Percentiles rank a stretch among this genome's conserved stretches.
Evolutionary conservation across 169 alveolate genomes (phyloP).

Genomic region (Plasmodium berghei): DNA sequence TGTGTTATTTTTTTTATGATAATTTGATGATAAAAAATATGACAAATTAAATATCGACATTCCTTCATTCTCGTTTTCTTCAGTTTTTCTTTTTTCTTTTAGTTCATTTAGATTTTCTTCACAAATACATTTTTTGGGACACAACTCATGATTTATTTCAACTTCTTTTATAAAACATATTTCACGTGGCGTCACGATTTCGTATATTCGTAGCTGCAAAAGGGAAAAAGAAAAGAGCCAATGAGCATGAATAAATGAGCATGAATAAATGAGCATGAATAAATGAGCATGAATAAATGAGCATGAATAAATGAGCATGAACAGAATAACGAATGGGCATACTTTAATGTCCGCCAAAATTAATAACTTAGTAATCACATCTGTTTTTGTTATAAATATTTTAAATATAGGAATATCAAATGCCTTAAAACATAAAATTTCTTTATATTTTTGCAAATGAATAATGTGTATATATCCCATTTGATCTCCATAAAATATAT

Average conservation of each 20-base stretch:
- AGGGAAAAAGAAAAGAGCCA: not conserved
- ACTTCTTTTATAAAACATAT: conserved; percentile 31
- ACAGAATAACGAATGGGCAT: too few species aligned
- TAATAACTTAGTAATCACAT: conserved; percentile 16
- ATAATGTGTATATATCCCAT: conserved; percentile 55
- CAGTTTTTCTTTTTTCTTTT: conserved; percentile 43
- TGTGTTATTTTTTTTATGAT: conserved; percentile 44
- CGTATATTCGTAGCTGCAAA: conserved; percentile 47
- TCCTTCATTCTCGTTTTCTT: conserved; percentile 61
- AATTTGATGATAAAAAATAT: conserved; percentile 58
- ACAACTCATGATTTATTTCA: conserved; percentile 51
- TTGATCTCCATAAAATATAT: conserved; percentile 66
- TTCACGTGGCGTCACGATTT: conserved; percentile 7
- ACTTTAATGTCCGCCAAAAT: conserved; percentile 34
- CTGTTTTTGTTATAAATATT: conserved; percentile 10
- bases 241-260: too few species aligned
- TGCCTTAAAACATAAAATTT: conserved; percentile 31
- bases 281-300: too few species aligned
- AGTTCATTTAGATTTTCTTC: conserved; percentile 51
- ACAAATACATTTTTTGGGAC: conserved; percentile 55
- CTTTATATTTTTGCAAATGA: conserved; percentile 40
- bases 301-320: too few species aligned
- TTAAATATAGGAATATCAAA: conserved; percentile 58
- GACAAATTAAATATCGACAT: conserved; percentile 55
- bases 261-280: not conserved